phyloP scores from a whole-genome alignment of 371 early-diverging fungal genomes.

The Capniomyces stellatus region DNA sequence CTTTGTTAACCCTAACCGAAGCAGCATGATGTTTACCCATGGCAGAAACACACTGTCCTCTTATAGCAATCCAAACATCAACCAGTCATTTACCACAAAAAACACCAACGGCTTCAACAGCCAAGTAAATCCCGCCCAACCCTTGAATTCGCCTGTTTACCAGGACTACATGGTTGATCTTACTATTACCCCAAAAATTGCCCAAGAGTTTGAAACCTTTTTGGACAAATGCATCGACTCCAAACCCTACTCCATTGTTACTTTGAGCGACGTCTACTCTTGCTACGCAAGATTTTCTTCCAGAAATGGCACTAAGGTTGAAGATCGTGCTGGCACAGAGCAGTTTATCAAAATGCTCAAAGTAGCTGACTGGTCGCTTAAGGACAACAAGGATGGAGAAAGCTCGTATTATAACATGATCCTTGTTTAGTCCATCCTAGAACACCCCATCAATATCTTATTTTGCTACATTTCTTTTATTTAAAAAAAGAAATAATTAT shows the following conservation, averaged over 20 bases:
- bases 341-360: constrained; percentile 24
- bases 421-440: neutral
- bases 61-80: no score
- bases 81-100: neutral
- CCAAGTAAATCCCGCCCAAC: neutral
- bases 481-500: no score
- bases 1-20: no score
- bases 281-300: constrained; percentile 23
- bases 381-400: constrained; percentile 17
- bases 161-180: neutral
- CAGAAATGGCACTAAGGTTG: constrained; percentile 20
- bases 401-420: constrained; percentile 1
- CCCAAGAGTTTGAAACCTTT: constrained; percentile 16
- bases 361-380: constrained; percentile 23
- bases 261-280: constrained; percentile 6
- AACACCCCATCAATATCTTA: no score
- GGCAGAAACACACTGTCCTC: neutral
- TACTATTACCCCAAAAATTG: neutral
- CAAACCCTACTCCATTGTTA: constrained; percentile 23
- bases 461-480: no score
- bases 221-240: constrained; percentile 24
- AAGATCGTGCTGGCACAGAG: constrained; percentile 13
- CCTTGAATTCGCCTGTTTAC: neutral
- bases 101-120: neutral
- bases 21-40: neutral